These are phyloP conservation scores for Astrothelium macrocarpum DNA, from an alignment of 495 filamentous ascomycete genomes.

Conservation along the genomic window DNA sequence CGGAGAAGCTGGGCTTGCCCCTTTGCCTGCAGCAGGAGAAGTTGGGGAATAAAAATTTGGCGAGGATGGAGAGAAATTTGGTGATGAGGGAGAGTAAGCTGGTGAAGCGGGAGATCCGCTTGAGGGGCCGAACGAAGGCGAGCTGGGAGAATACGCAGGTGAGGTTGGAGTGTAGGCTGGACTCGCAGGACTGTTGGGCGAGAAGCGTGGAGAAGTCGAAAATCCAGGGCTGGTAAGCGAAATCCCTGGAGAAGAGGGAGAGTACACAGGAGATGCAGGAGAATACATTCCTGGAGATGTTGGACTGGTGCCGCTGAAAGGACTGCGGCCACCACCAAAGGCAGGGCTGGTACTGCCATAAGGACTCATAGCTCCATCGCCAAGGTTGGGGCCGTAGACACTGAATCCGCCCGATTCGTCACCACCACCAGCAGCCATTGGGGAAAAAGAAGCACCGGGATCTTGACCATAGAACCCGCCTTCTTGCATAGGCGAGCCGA, in stretches of 20 bases:
- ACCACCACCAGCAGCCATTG: slow-evolving; percentile 62
- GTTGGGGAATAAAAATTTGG: slow-evolving; percentile 38
- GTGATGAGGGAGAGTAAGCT: slow-evolving; percentile 64
- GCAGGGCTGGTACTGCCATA: slow-evolving; percentile 59
- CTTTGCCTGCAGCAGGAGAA: slow-evolving; percentile 51
- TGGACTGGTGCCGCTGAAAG: slow-evolving; percentile 65
- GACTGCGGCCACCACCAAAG: slow-evolving; percentile 60
- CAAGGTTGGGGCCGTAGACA: slow-evolving; percentile 44
- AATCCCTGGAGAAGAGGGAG: slow-evolving; percentile 47
- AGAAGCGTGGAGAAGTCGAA: slow-evolving; percentile 27
- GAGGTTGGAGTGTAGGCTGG: slow-evolving; percentile 38
- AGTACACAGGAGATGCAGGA: slow-evolving; percentile 74
- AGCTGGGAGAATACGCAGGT: slow-evolving; percentile 41
- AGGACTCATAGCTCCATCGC: slow-evolving; percentile 56
- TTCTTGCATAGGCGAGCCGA: slow-evolving; percentile 77
- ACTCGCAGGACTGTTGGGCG: slow-evolving; percentile 19
- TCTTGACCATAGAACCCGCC: slow-evolving; percentile 67
- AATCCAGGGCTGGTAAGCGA: slow-evolving; percentile 51
- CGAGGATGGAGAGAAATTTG: slow-evolving; percentile 69
- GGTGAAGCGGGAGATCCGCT: slow-evolving; percentile 58
- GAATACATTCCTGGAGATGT: slow-evolving; percentile 57
- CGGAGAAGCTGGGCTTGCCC: slow-evolving; percentile 56
- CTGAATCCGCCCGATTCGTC: slow-evolving; percentile 69
- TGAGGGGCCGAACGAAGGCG: slow-evolving; percentile 54
- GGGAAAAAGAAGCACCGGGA: slow-evolving; percentile 77